Evolutionary conservation across 108 stramenopile species (phyloP).

Genomic region (Nitzschia inconspicua): DNA sequence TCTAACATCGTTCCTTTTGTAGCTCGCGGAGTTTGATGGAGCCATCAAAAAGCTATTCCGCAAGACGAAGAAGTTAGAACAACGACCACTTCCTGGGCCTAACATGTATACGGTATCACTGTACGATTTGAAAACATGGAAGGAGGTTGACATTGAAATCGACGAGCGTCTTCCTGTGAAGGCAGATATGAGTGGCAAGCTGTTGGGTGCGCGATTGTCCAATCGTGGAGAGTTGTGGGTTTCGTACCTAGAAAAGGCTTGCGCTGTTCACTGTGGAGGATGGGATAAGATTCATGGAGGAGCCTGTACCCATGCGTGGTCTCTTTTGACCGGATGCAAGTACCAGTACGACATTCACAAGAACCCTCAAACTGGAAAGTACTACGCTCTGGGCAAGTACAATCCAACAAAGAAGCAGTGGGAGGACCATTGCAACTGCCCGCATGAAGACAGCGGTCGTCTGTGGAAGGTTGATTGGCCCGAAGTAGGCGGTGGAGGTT

Average conservation of each 20-base stretch:
- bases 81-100: constrained; percentile 7
- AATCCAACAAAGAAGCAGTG: not conserved
- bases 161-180: constrained; percentile 16
- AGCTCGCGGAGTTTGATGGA: constrained; percentile 26
- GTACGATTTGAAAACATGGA: constrained; percentile 18
- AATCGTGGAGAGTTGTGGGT: constrained; percentile 22
- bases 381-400: constrained; percentile 2
- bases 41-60: constrained; percentile 25
- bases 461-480: constrained; percentile 17
- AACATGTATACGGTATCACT: constrained; percentile 19
- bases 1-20: constrained; percentile 16
- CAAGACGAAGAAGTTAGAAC: constrained; percentile 13
- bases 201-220: constrained; percentile 13
- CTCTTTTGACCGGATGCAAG: constrained; percentile 21
- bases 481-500: constrained; percentile 8
- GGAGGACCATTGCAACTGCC: constrained; percentile 14
- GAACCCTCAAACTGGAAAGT: not conserved
- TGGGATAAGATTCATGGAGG: constrained; percentile 35
- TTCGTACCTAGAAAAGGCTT: constrained; percentile 24
- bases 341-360: constrained; percentile 20
- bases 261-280: constrained; percentile 29
- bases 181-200: not conserved
- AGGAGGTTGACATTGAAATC: constrained; percentile 23
- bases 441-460: not conserved
- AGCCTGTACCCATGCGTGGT: constrained; percentile 29